A percentile compares a stretch with the other conserved stretches of the same genome.
These are phyloP conservation scores for Aspergillus ustus DNA, from an alignment of 2,329 filamentous ascomycete genomes.

Conservation along the genomic window DNA sequence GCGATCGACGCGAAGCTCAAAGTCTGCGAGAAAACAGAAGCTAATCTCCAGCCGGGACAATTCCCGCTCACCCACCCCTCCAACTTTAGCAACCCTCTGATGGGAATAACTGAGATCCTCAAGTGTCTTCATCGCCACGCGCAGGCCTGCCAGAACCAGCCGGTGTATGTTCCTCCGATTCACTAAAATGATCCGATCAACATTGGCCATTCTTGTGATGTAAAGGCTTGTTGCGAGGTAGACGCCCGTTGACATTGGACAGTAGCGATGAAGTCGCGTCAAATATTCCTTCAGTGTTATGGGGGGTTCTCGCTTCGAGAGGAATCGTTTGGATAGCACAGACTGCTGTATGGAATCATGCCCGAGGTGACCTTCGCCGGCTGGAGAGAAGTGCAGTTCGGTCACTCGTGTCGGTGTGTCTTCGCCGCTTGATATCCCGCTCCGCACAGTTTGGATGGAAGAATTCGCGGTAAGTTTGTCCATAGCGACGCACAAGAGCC, in stretches of 20 bases:
- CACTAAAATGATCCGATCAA: constrained; percentile 77
- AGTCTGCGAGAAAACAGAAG: constrained; percentile 84
- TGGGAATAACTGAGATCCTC: constrained; percentile 91
- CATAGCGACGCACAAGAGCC: constrained; percentile 73
- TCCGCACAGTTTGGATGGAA: constrained; percentile 60
- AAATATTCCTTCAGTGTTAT: constrained; percentile 86
- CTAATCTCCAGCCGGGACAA: constrained; percentile 85
- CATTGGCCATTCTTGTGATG: constrained; percentile 79
- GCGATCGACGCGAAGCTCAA: constrained; percentile 72
- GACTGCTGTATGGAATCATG: constrained; percentile 78
- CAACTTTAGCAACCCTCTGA: constrained; percentile 80
- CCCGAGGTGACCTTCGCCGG: constrained; percentile 57
- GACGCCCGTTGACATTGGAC: constrained; percentile 90
- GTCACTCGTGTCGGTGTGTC: constrained; percentile 31
- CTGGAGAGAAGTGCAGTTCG: constrained; percentile 43
- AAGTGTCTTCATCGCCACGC: constrained; percentile 92
- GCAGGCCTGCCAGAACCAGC: constrained; percentile 78
- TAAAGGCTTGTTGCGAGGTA: constrained; percentile 89
- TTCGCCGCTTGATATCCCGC: constrained; percentile 30
- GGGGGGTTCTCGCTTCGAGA: constrained; percentile 82
- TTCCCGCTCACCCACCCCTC: constrained; percentile 82
- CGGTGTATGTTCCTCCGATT: constrained; percentile 86
- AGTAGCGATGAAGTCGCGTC: constrained; percentile 83
- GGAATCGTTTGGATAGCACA: constrained; percentile 89
- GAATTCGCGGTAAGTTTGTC: constrained; percentile 50